A percentile compares a stretch with the other conserved stretches of the same genome.
Evolutionary conservation across 106 monocot genomes (phyloP).

Genomic region (Dioscorea zingiberensis): DNA sequence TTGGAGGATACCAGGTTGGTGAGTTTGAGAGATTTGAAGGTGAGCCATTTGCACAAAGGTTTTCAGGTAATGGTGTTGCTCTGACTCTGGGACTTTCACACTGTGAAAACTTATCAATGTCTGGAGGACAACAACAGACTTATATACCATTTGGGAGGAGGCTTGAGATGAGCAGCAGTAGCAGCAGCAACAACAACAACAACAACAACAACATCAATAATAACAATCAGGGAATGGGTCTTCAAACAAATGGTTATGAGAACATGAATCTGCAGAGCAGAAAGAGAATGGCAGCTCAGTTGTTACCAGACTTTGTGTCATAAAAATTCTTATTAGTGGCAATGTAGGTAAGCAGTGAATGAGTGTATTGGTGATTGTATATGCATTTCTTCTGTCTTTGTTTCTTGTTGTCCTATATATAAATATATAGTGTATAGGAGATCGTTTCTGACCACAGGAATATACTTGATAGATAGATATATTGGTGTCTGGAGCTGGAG

Average conservation of each 20-base stretch:
- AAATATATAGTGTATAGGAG: too few relatives aligned
- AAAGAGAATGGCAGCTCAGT: conserved; percentile 59
- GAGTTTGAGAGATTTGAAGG: conserved; percentile 45
- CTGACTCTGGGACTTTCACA: conserved; percentile 69
- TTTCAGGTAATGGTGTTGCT: conserved; percentile 48
- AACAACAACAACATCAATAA: conserved; percentile 16
- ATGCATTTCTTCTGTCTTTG: too few relatives aligned
- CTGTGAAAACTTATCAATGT: conserved; percentile 33
- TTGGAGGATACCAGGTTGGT: conserved; percentile 25
- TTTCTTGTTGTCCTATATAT: too few relatives aligned
- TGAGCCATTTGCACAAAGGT: conserved; percentile 37
- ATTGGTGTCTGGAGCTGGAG: too few relatives aligned
- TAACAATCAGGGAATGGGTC: conserved; percentile 4
- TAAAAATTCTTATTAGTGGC: background rate
- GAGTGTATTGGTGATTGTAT: too few relatives aligned
- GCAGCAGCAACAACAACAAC: too few relatives aligned
- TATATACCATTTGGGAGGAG: conserved; percentile 39
- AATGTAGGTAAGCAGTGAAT: too few relatives aligned
- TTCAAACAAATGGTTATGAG: conserved; percentile 40
- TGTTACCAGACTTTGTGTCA: conserved; percentile 55
- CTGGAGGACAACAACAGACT: conserved; percentile 34
- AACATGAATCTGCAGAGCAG: conserved; percentile 55
- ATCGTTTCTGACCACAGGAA: too few relatives aligned
- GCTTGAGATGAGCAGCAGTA: conserved; percentile 13
- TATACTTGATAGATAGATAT: too few relatives aligned